Percentiles rank a stretch among this genome's conserved stretches.
These are phyloP conservation scores for Dictyostelium intermedium DNA, from an alignment of 78 protist genomes.

Conservation along the genomic window DNA sequence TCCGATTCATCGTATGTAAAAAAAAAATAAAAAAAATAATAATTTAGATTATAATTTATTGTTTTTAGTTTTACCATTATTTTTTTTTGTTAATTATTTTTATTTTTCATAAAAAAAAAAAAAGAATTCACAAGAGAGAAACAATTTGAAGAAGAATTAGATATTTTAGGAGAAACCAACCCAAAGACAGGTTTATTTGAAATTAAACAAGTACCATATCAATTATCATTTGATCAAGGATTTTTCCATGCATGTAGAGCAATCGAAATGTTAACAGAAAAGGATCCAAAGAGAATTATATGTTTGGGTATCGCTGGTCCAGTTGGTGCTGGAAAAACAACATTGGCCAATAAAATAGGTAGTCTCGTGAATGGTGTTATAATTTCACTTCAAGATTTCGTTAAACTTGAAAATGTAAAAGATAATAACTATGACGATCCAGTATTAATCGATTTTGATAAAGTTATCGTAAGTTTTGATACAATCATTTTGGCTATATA, in stretches of 20 bases:
- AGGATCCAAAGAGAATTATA: slow-evolving; percentile 30
- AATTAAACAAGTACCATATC: slow-evolving; percentile 56
- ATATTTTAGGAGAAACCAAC: slow-evolving; percentile 34
- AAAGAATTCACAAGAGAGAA: slow-evolving; percentile 19
- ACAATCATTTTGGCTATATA: too few species aligned
- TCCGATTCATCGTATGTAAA: slow-evolving; percentile 71
- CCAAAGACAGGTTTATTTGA: slow-evolving; percentile 26
- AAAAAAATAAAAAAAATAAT: not conserved
- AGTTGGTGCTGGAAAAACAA: slow-evolving; percentile 82
- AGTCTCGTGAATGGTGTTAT: slow-evolving; percentile 60
- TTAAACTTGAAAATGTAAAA: slow-evolving; percentile 53
- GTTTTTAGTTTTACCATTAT: not conserved
- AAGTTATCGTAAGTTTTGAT: slow-evolving; percentile 63
- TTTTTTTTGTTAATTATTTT: too few species aligned
- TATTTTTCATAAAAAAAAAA: not conserved
- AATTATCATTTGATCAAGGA: slow-evolving; percentile 75
- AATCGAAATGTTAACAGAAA: slow-evolving; percentile 56
- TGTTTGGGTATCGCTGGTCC: slow-evolving; percentile 86
- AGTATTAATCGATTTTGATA: slow-evolving; percentile 51
- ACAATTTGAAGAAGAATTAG: slow-evolving; percentile 58
- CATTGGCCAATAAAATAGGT: slow-evolving; percentile 58
- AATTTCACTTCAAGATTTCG: slow-evolving; percentile 72
- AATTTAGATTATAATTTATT: not conserved
- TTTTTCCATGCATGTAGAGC: slow-evolving; percentile 70
- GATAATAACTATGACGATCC: slow-evolving; percentile 86